Evolutionary conservation across 2,329 filamentous ascomycete genomes (phyloP).

Genomic region (Apiospora phragmitis): DNA sequence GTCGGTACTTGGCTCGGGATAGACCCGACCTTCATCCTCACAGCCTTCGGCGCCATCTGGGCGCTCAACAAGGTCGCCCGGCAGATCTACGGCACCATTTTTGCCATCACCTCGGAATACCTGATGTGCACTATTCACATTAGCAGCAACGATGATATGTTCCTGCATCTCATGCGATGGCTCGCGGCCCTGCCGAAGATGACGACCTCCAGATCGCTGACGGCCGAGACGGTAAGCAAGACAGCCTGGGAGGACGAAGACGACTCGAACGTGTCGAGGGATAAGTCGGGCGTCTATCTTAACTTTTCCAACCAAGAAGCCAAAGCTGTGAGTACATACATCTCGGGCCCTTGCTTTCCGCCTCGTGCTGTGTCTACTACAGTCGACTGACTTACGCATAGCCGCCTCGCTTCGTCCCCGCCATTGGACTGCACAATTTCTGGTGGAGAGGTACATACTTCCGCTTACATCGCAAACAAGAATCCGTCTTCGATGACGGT

Average conservation of each 20-base stretch:
- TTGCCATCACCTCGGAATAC: slow-evolving; percentile 42
- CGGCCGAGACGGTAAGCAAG: slow-evolving; percentile 55
- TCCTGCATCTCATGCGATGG: slow-evolving; percentile 59
- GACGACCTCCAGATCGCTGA: slow-evolving; percentile 51
- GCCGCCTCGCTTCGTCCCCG: slow-evolving; percentile 54
- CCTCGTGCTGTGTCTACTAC: neutral
- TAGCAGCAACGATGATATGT: slow-evolving; percentile 57
- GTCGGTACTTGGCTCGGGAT: slow-evolving; percentile 46
- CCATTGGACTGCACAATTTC: slow-evolving; percentile 53
- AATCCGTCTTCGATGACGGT: slow-evolving; percentile 40
- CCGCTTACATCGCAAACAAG: slow-evolving; percentile 45
- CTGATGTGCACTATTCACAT: slow-evolving; percentile 55
- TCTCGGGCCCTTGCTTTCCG: neutral
- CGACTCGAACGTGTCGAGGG: slow-evolving; percentile 31
- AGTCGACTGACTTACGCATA: slow-evolving; percentile 20
- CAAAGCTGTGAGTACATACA: slow-evolving; percentile 41
- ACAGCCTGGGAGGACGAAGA: slow-evolving; percentile 52
- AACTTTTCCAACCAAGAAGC: slow-evolving; percentile 62
- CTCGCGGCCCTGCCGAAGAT: slow-evolving; percentile 54
- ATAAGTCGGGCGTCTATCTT: slow-evolving; percentile 43
- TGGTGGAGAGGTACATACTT: slow-evolving; percentile 56
- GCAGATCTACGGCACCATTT: slow-evolving; percentile 37
- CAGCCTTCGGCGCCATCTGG: slow-evolving; percentile 48
- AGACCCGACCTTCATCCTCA: slow-evolving; percentile 49
- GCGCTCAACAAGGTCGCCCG: slow-evolving; percentile 39